Base-by-base conservation (phyloP, 1,284 basidiomycete genomes). In the Pseudozyma flocculosa region DNA sequence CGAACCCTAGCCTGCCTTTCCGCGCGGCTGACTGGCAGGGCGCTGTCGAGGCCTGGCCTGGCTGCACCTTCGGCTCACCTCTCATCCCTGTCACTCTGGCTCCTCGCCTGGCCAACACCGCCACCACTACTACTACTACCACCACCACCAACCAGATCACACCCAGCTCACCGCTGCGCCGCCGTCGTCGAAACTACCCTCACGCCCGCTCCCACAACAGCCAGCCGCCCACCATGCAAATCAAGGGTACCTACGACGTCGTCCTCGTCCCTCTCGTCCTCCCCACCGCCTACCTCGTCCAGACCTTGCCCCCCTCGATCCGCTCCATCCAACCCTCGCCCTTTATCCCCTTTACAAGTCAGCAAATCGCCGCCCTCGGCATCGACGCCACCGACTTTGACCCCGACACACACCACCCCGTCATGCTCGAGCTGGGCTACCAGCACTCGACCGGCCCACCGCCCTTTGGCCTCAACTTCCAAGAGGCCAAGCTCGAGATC, bases 201-300 rank as follows among this genome's bases (percentile, higher is more conserved):
- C n/a, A n/a, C n/a, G n/a, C n/a, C n/a, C n/a, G n/a, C n/a, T n/a
- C n/a, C n/a, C n/a, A n/a, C n/a, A n/a, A n/a, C n/a, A n/a, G n/a
- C 10, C 38, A 19, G 13, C 21, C 18, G 10, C 21, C 18, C 38
- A 21, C 4, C 18, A 40, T 40, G 38, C 38, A 40, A 15, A 66
- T 66, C 45, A 58, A 46, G 40, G 63, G 63, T 32, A 61, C 59
- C 13, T 66, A 66, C 50, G 63, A 66, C 52, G 52, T 61, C 39
- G 50, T 66, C 55, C 50, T 66, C 43, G 52, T 66, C 15, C 59
- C 59, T 2, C 37, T 56, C 36, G 44, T 61, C 19, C 52, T 66
- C 50, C 63, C 63, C 7, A 47, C 58, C 11, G 19, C 58, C 21
- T 44, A 58, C 50, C 46, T 66, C 37, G 52, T 59, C 50, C 54